Evolutionary conservation across 495 filamentous ascomycete species (phyloP).

Genomic region (Neurospora sp.): DNA sequence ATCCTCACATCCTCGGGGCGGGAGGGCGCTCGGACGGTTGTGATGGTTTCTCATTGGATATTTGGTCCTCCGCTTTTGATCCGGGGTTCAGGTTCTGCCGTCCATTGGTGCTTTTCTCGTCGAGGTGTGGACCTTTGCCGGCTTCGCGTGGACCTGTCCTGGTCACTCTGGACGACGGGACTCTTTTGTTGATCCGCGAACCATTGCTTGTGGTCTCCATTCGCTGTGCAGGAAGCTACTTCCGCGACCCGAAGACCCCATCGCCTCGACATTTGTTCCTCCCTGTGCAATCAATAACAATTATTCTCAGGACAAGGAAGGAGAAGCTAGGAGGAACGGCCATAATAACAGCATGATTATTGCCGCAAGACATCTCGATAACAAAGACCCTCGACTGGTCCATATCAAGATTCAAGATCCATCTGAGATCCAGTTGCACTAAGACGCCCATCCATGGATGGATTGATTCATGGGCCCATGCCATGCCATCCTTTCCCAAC

Average conservation of each 20-base stretch:
- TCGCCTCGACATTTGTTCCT: background rate
- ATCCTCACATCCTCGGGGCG: background rate
- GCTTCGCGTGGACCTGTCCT: background rate
- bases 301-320: background rate
- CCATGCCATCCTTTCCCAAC: background rate
- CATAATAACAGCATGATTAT: background rate
- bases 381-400: background rate
- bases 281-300: background rate
- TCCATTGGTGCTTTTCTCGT: background rate
- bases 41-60: slow-evolving; percentile 7
- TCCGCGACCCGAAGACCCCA: background rate
- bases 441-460: background rate
- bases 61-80: slow-evolving; percentile 4
- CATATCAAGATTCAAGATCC: background rate
- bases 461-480: background rate
- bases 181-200: background rate
- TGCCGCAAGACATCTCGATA: background rate
- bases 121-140: background rate
- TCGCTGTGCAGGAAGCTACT: background rate
- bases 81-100: slow-evolving; percentile 23
- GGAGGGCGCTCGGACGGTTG: background rate
- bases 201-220: background rate
- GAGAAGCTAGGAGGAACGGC: background rate
- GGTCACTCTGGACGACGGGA: background rate
- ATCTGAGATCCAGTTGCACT: background rate